These are phyloP conservation scores for Capronia americana DNA, from an alignment of 2,329 filamentous ascomycete genomes.

Conservation along the genomic window DNA sequence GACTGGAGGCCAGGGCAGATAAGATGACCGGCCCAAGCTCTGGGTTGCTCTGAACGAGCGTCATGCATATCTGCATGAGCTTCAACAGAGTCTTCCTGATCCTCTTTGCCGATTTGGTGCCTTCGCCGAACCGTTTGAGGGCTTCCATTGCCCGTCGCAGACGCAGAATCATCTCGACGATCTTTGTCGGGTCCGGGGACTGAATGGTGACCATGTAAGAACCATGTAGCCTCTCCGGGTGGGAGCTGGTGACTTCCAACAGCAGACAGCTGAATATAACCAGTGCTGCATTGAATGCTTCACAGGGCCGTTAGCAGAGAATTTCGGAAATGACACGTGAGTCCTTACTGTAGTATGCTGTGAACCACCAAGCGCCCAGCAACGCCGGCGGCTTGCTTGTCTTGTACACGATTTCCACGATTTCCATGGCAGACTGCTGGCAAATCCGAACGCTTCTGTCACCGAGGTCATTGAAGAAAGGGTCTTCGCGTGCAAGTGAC, in stretches of 20 bases:
- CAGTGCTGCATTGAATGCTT: conserved; percentile 47
- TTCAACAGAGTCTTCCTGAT: conserved; percentile 32
- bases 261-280: conserved; percentile 43
- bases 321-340: conserved; percentile 28
- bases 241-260: conserved; percentile 26
- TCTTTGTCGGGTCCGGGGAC: conserved; percentile 21
- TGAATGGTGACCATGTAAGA: conserved; percentile 17
- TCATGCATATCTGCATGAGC: conserved; percentile 35
- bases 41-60: conserved; percentile 29
- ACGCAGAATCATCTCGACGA: conserved; percentile 29
- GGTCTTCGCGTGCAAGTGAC: conserved; percentile 22
- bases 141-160: conserved; percentile 30
- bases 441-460: conserved; percentile 40
- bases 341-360: conserved; percentile 47
- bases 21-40: conserved; percentile 29
- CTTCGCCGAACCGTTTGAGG: conserved; percentile 31
- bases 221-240: conserved; percentile 14
- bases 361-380: conserved; percentile 52
- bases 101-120: conserved; percentile 30
- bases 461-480: conserved; percentile 31
- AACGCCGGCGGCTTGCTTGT: conserved; percentile 37
- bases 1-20: conserved; percentile 24
- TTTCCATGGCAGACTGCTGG: conserved; percentile 44
- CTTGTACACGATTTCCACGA: conserved; percentile 44
- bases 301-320: conserved; percentile 27